A percentile compares a stretch with the other conserved stretches of the same genome.
phyloP scores from a whole-genome alignment of 805 yeast genomes.

The Ogataea methylovora region DNA sequence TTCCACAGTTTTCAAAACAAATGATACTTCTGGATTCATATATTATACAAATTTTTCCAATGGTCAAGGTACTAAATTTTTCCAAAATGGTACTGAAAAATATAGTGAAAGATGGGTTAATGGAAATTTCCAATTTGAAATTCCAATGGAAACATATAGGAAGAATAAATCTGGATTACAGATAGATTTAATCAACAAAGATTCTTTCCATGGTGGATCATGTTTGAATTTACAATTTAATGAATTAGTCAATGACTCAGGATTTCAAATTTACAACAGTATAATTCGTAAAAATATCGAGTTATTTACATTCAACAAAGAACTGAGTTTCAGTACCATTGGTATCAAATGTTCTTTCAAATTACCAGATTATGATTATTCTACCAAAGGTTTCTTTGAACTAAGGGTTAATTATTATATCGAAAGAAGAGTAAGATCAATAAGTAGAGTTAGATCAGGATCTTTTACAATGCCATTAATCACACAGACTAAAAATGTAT shows the following conservation, averaged over 20 bases:
- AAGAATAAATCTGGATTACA: constrained; percentile 12
- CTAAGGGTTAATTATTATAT: constrained; percentile 25
- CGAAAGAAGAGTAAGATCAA: constrained; percentile 24
- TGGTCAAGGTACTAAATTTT: constrained; percentile 31
- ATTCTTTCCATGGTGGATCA: constrained; percentile 29
- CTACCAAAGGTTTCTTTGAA: constrained; percentile 20
- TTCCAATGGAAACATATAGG: constrained; percentile 22
- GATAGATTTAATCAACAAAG: constrained; percentile 15
- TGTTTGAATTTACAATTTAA: constrained; percentile 22
- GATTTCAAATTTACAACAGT: constrained; percentile 1
- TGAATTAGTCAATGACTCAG: constrained; percentile 11
- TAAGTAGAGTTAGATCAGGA: constrained; percentile 22
- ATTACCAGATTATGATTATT: constrained; percentile 6
- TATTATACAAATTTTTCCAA: constrained; percentile 34
- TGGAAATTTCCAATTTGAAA: constrained; percentile 23
- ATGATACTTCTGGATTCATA: constrained; percentile 18
- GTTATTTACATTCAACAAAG: constrained; percentile 24
- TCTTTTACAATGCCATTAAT: constrained; percentile 19
- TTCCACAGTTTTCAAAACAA: constrained; percentile 15
- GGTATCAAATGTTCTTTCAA: constrained; percentile 18
- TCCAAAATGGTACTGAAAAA: constrained; percentile 21
- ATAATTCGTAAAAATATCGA: constrained; percentile 4
- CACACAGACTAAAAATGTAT: constrained; percentile 3
- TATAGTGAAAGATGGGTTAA: constrained; percentile 30
- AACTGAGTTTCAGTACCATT: constrained; percentile 17